Evolutionary conservation across 176 grass and related monocot species (phyloP).

Genomic region (Echinochloa phyllopogon): DNA sequence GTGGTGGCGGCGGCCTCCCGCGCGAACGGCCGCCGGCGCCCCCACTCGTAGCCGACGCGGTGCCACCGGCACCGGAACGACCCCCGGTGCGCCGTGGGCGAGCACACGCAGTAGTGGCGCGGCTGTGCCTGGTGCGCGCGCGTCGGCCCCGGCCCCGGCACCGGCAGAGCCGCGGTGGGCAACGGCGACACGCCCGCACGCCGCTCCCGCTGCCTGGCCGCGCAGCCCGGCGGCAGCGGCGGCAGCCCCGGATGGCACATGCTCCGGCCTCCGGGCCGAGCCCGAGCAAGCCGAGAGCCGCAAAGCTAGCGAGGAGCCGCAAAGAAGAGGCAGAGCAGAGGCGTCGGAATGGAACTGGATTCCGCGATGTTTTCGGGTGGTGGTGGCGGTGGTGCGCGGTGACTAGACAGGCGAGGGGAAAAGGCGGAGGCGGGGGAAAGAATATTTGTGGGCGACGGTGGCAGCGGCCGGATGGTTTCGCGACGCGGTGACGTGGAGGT

Average conservation of each 20-base stretch:
- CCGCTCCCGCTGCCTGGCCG: conserved; percentile 23
- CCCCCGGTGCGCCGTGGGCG: conserved; percentile 61
- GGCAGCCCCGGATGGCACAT: conserved; percentile 64
- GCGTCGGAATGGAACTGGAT: conserved; percentile 29
- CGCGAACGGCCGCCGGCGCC: conserved; percentile 18
- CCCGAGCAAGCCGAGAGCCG: background rate
- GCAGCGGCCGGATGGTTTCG: conserved; percentile 33
- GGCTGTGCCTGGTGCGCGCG: background rate
- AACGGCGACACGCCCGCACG: background rate
- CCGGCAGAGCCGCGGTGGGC: background rate
- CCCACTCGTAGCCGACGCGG: conserved; percentile 47
- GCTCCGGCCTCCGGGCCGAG: too few species aligned
- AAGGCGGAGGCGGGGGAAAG: background rate
- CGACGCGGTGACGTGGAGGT: conserved; percentile 26
- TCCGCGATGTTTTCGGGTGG: conserved; percentile 20
- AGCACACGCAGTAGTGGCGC: conserved; percentile 60
- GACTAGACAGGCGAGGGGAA: background rate
- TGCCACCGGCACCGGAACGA: conserved; percentile 83
- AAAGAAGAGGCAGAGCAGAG: background rate
- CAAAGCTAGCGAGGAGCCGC: background rate
- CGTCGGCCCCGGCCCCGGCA: background rate
- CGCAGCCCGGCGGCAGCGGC: conserved; percentile 56
- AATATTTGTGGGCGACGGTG: conserved; percentile 51
- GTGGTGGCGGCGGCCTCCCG: conserved; percentile 10
- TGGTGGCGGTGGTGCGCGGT: background rate